These are phyloP conservation scores for Linnemannia schmuckeri DNA, from an alignment of 192 early-diverging fungal species.

Conservation along the genomic window DNA sequence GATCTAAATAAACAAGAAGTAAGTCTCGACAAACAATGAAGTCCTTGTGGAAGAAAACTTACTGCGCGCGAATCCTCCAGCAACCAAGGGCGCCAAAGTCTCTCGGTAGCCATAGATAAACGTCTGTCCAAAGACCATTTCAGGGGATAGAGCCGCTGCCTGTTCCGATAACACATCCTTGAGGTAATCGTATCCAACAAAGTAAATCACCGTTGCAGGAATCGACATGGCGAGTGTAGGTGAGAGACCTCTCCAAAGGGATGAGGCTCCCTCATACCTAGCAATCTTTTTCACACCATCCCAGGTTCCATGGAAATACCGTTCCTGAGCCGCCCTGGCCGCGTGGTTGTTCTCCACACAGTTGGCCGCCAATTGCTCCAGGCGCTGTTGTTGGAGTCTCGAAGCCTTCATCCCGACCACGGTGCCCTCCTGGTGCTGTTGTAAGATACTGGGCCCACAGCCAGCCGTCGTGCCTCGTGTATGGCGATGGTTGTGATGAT, in stretches of 20 bases:
- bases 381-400: slow-evolving; percentile 24
- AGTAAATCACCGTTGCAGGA: slow-evolving; percentile 94
- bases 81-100: slow-evolving; percentile 60
- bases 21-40: background rate
- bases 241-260: slow-evolving; percentile 89
- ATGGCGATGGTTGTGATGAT: slow-evolving; percentile 36
- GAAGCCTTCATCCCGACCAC: slow-evolving; percentile 47
- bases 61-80: slow-evolving; percentile 86
- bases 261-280: slow-evolving; percentile 80
- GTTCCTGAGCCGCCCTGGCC: slow-evolving; percentile 22
- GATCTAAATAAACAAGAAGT: background rate
- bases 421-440: slow-evolving; percentile 59
- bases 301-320: slow-evolving; percentile 61
- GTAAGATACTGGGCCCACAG: slow-evolving; percentile 35
- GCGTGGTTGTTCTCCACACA: slow-evolving; percentile 46
- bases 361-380: slow-evolving; percentile 50
- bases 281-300: slow-evolving; percentile 85
- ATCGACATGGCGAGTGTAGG: slow-evolving; percentile 92
- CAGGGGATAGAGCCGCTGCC: slow-evolving; percentile 1
- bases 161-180: slow-evolving; percentile 64
- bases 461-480: slow-evolving; percentile 13
- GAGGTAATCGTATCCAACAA: slow-evolving; percentile 93
- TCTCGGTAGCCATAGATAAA: slow-evolving; percentile 35
- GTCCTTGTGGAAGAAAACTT: slow-evolving; percentile 19
- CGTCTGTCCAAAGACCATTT: slow-evolving; percentile 17